phyloP scores from a whole-genome alignment of 169 alveolate genomes.

The Eimeria sp. region DNA sequence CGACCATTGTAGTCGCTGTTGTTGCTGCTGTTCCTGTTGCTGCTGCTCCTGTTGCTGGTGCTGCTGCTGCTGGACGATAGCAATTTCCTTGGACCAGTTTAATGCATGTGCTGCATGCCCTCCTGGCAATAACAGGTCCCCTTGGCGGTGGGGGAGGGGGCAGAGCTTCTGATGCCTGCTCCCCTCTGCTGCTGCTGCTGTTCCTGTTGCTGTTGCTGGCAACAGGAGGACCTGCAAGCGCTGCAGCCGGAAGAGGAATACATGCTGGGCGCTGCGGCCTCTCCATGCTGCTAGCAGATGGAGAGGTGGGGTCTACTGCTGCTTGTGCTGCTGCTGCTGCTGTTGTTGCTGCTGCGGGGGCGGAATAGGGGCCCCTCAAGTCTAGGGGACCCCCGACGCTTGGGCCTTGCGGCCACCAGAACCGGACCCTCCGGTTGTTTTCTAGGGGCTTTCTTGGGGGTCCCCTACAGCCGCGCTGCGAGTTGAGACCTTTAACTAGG shows the following conservation, averaged over 20 bases:
- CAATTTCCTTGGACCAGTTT: not conserved
- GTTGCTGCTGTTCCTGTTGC: not conserved
- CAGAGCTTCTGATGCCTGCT: not conserved
- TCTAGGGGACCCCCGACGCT: not conserved
- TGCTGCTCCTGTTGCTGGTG: not conserved
- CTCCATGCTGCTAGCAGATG: not conserved
- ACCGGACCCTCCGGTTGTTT: constrained; percentile 29
- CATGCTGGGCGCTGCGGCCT: not conserved
- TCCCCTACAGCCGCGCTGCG: not conserved
- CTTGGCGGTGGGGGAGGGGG: not conserved
- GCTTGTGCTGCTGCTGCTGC: not conserved
- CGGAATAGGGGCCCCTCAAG: not conserved
- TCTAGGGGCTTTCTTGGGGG: not conserved
- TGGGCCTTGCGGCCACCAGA: constrained; percentile 42
- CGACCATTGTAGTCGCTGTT: not conserved
- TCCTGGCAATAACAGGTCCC: not conserved
- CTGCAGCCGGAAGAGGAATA: not conserved
- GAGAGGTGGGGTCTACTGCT: not conserved
- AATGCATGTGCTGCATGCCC: constrained; percentile 54
- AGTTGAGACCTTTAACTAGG: not conserved
- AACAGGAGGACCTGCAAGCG: constrained; percentile 10
- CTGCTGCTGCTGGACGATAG: not conserved
- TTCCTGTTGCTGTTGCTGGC: not conserved
- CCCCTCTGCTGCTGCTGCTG: not conserved
- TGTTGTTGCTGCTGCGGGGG: not conserved